These are phyloP conservation scores for Exophiala lecanii-corni DNA, from an alignment of 2,329 filamentous ascomycete genomes.

Conservation along the genomic window DNA sequence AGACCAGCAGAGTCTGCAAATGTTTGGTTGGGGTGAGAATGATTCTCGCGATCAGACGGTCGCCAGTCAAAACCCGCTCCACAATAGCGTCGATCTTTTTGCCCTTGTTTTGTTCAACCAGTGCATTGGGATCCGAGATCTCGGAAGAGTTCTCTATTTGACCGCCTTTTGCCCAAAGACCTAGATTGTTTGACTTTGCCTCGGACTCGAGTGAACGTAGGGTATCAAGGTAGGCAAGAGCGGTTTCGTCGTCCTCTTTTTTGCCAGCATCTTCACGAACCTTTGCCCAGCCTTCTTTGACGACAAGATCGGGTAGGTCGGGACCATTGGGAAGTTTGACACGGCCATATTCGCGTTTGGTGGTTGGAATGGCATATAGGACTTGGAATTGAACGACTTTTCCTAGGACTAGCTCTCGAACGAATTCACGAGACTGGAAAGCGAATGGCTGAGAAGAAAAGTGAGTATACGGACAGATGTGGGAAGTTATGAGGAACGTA, in stretches of 20 bases:
- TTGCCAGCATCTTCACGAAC: slow-evolving; percentile 89
- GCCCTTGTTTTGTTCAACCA: slow-evolving; percentile 80
- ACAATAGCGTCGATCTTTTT: slow-evolving; percentile 79
- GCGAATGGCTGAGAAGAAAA: slow-evolving; percentile 59
- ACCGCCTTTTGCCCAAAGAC: slow-evolving; percentile 66
- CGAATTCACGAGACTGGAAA: slow-evolving; percentile 90
- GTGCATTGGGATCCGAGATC: slow-evolving; percentile 66
- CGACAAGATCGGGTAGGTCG: slow-evolving; percentile 71
- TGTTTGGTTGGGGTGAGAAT: slow-evolving; percentile 78
- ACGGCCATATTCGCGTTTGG: slow-evolving; percentile 70
- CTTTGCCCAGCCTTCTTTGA: slow-evolving; percentile 88
- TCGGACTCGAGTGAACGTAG: slow-evolving; percentile 72
- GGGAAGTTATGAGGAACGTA: slow-evolving; percentile 30
- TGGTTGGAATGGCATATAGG: slow-evolving; percentile 79
- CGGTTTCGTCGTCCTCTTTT: slow-evolving; percentile 79
- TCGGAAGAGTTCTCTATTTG: slow-evolving; percentile 77
- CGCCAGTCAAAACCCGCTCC: slow-evolving; percentile 85
- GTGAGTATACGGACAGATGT: slow-evolving; percentile 10
- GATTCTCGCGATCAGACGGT: slow-evolving; percentile 80
- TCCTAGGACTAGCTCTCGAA: slow-evolving; percentile 77
- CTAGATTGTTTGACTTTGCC: slow-evolving; percentile 73
- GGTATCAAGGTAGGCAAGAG: slow-evolving; percentile 65
- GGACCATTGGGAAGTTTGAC: slow-evolving; percentile 72
- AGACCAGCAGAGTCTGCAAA: slow-evolving; percentile 77
- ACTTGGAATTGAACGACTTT: slow-evolving; percentile 82